A percentile compares a stretch with the other conserved stretches of the same genome.
Conservation (phyloP, 208 protist genomes). For the Trypanosoma brucei region DNA sequence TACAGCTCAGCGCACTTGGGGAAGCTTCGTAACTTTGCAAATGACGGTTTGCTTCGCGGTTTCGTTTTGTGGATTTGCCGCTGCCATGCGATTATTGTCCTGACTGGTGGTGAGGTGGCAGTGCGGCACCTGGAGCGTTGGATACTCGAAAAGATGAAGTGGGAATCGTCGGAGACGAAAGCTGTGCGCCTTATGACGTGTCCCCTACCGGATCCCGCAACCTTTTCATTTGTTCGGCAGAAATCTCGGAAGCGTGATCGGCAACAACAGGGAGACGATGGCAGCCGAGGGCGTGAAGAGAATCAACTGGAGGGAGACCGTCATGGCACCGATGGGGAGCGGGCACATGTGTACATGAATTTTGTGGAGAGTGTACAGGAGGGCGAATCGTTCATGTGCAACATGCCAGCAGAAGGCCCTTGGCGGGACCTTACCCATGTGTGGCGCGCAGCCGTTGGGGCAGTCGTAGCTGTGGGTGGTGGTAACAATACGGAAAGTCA, state of each 20-base stretch:
- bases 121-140: slow-evolving; percentile 73
- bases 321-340: slow-evolving; percentile 6
- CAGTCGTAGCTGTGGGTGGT: slow-evolving; percentile 7
- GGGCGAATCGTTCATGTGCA: slow-evolving; percentile 51
- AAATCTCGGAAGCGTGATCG: slow-evolving; percentile 8
- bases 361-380: slow-evolving; percentile 63
- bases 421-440: slow-evolving; percentile 49
- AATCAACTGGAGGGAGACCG: not conserved
- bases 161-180: slow-evolving; percentile 57
- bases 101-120: slow-evolving; percentile 64
- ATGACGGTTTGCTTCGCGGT: slow-evolving; percentile 70
- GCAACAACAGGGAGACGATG: not conserved
- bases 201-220: slow-evolving; percentile 43
- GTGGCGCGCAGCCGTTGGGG: slow-evolving; percentile 54
- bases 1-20: slow-evolving; percentile 51
- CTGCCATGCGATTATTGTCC: slow-evolving; percentile 64
- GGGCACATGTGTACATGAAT: slow-evolving; percentile 60
- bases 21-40: slow-evolving; percentile 74
- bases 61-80: slow-evolving; percentile 58
- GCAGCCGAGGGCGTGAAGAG: no score
- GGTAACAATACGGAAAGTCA: not conserved
- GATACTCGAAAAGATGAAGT: slow-evolving; percentile 73
- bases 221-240: slow-evolving; percentile 45
- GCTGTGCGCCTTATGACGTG: slow-evolving; percentile 47
- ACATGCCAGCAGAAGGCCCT: slow-evolving; percentile 46